Conservation (phyloP, 179 eudicot species). For the Beta lomatogona region DNA sequence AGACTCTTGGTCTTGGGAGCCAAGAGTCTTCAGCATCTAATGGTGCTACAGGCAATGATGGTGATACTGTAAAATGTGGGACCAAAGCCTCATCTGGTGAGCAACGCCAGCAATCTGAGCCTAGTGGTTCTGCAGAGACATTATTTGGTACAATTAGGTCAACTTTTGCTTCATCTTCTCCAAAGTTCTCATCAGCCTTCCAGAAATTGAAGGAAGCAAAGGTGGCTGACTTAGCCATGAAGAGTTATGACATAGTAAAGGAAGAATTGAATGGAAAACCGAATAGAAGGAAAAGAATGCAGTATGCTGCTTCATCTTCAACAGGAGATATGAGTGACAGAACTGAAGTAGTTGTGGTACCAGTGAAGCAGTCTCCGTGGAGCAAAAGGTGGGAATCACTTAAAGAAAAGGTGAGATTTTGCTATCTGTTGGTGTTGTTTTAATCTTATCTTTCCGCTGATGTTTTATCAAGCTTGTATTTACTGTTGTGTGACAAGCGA, state of each 20-base stretch:
- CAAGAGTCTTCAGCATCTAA: constrained; percentile 50
- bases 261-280: constrained; percentile 83
- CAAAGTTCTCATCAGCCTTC: constrained; percentile 67
- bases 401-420: constrained; percentile 61
- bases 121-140: constrained; percentile 48
- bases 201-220: constrained; percentile 81
- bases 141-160: constrained; percentile 62
- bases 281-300: constrained; percentile 60
- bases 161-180: constrained; percentile 59
- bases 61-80: constrained; percentile 35
- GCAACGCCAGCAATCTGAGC: constrained; percentile 53
- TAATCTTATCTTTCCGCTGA: too few relatives aligned
- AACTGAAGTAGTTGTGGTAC: constrained; percentile 74
- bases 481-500: constrained; percentile 7
- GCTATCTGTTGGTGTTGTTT: not conserved
- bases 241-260: constrained; percentile 76
- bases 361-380: constrained; percentile 69
- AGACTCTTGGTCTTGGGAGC: constrained; percentile 61
- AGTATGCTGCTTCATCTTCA: constrained; percentile 52
- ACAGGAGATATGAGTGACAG: constrained; percentile 69
- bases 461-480: not conserved
- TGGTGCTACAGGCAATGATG: constrained; percentile 34
- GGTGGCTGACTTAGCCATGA: constrained; percentile 74
- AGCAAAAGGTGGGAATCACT: constrained; percentile 79
- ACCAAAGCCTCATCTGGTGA: constrained; percentile 42